These are phyloP conservation scores for Penicillium pancosmium DNA, from an alignment of 495 filamentous ascomycete species.

Conservation along the genomic window DNA sequence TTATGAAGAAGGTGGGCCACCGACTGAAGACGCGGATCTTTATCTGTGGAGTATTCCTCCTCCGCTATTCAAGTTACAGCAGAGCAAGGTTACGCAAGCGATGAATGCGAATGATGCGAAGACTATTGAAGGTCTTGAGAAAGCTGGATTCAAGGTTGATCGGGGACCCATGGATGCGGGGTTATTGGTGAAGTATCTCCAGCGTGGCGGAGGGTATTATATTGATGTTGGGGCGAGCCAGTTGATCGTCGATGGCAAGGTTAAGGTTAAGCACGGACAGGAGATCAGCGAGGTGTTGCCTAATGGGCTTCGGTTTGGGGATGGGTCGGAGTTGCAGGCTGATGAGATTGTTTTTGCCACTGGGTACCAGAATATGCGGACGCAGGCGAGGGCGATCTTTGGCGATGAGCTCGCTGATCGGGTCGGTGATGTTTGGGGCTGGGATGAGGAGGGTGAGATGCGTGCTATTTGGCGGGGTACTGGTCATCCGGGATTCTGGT, in stretches of 20 bases:
- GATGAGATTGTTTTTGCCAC: conserved; percentile 86
- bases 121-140: conserved; percentile 59
- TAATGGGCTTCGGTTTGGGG: conserved; percentile 63
- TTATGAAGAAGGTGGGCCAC: conserved; percentile 62
- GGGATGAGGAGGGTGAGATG: conserved; percentile 76
- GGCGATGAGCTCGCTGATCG: conserved; percentile 69
- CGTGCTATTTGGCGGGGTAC: conserved; percentile 69
- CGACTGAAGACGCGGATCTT: conserved; percentile 66
- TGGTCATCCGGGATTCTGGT: conserved; percentile 80
- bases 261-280: conserved; percentile 73
- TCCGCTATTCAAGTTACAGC: conserved; percentile 59
- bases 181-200: conserved; percentile 73
- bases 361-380: conserved; percentile 81
- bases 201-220: conserved; percentile 78
- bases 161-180: conserved; percentile 66
- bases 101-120: conserved; percentile 51
- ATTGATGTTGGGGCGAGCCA: conserved; percentile 73
- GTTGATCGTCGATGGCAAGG: conserved; percentile 74
- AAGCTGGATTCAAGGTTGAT: conserved; percentile 72
- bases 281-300: conserved; percentile 64
- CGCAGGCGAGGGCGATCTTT: conserved; percentile 61
- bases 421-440: conserved; percentile 74
- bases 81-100: conserved; percentile 53
- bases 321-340: conserved; percentile 68
- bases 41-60: conserved; percentile 56